Evolutionary conservation across 495 filamentous ascomycete species (phyloP).

Genomic region (Rusavskia elegans): DNA sequence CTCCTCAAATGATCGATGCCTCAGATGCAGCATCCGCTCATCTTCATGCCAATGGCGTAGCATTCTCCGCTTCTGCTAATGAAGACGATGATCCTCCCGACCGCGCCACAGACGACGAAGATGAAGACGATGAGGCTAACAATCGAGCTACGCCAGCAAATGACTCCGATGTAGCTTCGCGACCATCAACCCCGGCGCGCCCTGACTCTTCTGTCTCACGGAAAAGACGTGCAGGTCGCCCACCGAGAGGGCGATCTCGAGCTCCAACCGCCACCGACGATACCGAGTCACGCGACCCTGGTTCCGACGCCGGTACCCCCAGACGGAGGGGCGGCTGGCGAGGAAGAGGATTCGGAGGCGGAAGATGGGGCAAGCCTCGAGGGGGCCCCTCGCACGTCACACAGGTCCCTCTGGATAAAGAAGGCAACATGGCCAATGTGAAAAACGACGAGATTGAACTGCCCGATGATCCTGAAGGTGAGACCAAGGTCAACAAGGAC

Average conservation of each 20-base stretch:
- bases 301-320: constrained; percentile 41
- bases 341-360: constrained; percentile 51
- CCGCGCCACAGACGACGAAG: constrained; percentile 17
- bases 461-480: constrained; percentile 75
- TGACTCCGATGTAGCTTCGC: constrained; percentile 24
- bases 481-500: constrained; percentile 80
- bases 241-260: constrained; percentile 65
- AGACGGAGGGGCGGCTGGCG: constrained; percentile 50
- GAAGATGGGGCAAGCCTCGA: constrained; percentile 46
- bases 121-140: constrained; percentile 21
- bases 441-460: constrained; percentile 80
- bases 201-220: constrained; percentile 42
- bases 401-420: constrained; percentile 80
- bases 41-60: constrained; percentile 1
- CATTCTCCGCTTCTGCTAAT: not conserved
- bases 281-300: constrained; percentile 34
- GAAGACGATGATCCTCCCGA: not conserved
- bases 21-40: constrained; percentile 36
- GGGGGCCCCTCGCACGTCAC: constrained; percentile 62
- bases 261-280: constrained; percentile 56
- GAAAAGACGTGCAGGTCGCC: constrained; percentile 68
- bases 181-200: constrained; percentile 18
- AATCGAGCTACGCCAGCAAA: constrained; percentile 21
- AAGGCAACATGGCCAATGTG: constrained; percentile 84
- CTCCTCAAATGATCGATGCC: constrained; percentile 25